These are phyloP conservation scores for Lepiota brunneoincarnata DNA, from an alignment of 768 basidiomycete genomes.

Conservation along the genomic window DNA sequence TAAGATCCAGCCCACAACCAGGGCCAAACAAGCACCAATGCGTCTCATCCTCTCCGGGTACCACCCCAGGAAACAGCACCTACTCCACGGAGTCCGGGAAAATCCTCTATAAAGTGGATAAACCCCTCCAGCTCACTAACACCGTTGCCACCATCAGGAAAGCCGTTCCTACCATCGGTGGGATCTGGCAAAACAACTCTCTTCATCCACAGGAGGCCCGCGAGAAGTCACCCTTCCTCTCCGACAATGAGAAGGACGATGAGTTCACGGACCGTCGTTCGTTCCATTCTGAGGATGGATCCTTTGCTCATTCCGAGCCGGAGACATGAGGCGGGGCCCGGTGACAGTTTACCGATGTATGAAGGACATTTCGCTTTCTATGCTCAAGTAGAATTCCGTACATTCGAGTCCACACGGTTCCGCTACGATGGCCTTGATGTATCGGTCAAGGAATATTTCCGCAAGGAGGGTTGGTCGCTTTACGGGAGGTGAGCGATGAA, in stretches of 20 bases:
- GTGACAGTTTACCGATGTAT: not conserved
- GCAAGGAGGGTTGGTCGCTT: constrained; percentile 6
- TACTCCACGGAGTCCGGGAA: constrained; percentile 19
- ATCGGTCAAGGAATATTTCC: constrained; percentile 5
- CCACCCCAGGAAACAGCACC: constrained; percentile 19
- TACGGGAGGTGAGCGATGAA: constrained; percentile 14
- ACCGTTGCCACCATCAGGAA: constrained; percentile 15
- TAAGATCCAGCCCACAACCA: too few relatives aligned
- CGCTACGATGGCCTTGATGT: constrained; percentile 1
- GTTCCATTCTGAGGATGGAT: not conserved
- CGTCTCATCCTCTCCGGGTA: constrained; percentile 19
- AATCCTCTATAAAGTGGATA: constrained; percentile 19
- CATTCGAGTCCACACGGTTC: not conserved
- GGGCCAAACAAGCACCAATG: constrained; percentile 9
- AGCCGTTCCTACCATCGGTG: constrained; percentile 3
- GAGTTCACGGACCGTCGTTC: not conserved
- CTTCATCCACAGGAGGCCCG: not conserved
- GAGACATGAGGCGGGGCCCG: not conserved
- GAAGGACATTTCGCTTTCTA: constrained; percentile 10
- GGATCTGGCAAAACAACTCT: not conserved
- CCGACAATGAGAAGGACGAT: not conserved
- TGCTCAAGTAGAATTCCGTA: constrained; percentile 15
- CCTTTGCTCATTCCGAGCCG: not conserved
- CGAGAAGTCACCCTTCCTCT: not conserved
- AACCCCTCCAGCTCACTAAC: constrained; percentile 4